phyloP scores from a whole-genome alignment of 257 asterid species.

The Primulina huaijiensis region DNA sequence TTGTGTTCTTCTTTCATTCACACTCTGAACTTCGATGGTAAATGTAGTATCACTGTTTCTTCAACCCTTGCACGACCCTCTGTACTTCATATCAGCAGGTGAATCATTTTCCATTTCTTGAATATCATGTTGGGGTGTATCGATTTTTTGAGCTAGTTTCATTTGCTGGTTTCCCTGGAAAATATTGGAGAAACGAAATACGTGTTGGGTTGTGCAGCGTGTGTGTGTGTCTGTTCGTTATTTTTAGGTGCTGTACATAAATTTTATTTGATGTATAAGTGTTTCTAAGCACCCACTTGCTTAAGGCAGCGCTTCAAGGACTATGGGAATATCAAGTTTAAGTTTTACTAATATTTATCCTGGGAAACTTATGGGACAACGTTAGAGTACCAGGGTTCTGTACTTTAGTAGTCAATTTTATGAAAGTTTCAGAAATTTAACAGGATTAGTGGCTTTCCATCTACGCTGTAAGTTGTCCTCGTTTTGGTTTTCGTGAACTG shows the following conservation, averaged over 20 bases:
- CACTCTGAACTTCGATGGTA: conserved; percentile 32
- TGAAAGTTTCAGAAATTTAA: neutral
- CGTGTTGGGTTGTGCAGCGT: neutral
- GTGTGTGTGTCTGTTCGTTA: neutral
- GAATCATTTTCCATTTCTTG: neutral
- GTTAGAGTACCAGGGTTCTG: neutral
- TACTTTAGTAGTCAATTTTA: neutral
- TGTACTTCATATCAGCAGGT: conserved; percentile 33
- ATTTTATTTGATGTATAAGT: neutral
- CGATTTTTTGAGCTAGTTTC: neutral
- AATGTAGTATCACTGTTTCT: conserved; percentile 20
- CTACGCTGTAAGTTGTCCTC: neutral
- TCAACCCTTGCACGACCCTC: conserved; percentile 35
- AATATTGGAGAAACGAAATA: neutral
- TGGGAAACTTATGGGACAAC: neutral
- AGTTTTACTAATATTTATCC: neutral
- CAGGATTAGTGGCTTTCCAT: conserved; percentile 5
- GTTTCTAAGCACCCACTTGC: conserved; percentile 10
- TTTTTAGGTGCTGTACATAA: neutral
- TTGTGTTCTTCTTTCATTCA: conserved; percentile 29
- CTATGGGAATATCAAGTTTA: neutral
- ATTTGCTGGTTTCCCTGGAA: conserved; percentile 5
- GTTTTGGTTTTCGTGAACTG: neutral
- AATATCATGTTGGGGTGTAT: conserved; percentile 6
- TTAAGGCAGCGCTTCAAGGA: neutral